Percentiles rank a stretch among this genome's conserved stretches.
Evolutionary conservation across 495 filamentous ascomycete genomes (phyloP).

Genomic region (Penicillium mononematosum): DNA sequence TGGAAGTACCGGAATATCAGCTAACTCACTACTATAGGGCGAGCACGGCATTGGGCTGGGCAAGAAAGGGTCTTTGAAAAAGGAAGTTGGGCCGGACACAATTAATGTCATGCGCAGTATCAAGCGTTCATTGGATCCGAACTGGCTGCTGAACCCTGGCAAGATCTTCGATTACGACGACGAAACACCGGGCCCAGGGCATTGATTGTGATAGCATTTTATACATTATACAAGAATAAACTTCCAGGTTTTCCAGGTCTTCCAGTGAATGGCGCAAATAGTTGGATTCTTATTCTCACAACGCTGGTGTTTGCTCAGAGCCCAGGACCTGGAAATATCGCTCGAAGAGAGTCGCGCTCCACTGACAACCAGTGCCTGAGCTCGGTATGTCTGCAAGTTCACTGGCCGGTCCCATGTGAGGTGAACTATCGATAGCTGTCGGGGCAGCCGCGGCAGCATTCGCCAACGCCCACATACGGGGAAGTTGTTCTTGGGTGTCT

Average conservation of each 20-base stretch:
- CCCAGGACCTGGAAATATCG: conserved; percentile 16
- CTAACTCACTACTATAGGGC: conserved; percentile 47
- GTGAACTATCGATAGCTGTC: neutral
- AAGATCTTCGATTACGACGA: conserved; percentile 70
- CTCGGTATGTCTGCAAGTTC: conserved; percentile 13
- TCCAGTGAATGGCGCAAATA: neutral
- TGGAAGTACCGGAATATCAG: neutral
- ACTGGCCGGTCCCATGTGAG: neutral
- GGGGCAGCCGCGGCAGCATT: neutral
- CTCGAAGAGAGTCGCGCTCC: conserved; percentile 21
- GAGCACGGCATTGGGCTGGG: conserved; percentile 89
- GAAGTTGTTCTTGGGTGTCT: neutral
- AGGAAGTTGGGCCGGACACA: conserved; percentile 80
- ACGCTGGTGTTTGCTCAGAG: neutral
- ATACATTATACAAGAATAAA: neutral
- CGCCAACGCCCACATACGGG: neutral
- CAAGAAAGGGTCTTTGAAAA: conserved; percentile 76
- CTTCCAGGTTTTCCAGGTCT: neutral
- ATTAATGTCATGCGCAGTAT: conserved; percentile 83
- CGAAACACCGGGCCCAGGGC: conserved; percentile 4
- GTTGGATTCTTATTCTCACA: neutral
- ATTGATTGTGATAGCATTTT: conserved; percentile 1
- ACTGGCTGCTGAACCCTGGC: conserved; percentile 89
- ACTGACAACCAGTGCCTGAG: conserved; percentile 22
- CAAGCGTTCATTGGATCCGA: conserved; percentile 80